Conservation (phyloP, 306 rosid species). For the Betula pendula region DNA sequence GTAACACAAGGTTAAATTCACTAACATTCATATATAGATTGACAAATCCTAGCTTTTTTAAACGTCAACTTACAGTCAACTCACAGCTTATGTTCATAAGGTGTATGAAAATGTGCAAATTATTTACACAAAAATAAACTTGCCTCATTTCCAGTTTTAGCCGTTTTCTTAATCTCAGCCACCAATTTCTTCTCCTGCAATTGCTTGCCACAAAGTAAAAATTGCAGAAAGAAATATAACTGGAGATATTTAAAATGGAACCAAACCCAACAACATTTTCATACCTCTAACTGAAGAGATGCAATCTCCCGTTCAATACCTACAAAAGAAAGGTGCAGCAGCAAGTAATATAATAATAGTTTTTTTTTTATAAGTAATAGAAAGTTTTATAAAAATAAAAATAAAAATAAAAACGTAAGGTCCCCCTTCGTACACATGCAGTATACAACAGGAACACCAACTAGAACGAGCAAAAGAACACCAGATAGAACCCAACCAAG, state of each 20-base stretch:
- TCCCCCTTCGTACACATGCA: too few species aligned
- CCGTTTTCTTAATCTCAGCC: slow-evolving; percentile 85
- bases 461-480: too few species aligned
- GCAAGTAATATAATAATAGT: background rate
- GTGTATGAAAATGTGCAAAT: slow-evolving; percentile 9
- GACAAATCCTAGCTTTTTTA: background rate
- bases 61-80: background rate
- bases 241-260: slow-evolving; percentile 17
- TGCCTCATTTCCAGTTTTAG: slow-evolving; percentile 96
- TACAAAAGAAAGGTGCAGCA: slow-evolving; percentile 19
- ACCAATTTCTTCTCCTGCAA: slow-evolving; percentile 87
- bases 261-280: slow-evolving; percentile 10
- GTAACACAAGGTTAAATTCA: background rate
- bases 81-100: background rate
- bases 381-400: too few species aligned
- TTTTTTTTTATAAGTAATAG: too few species aligned
- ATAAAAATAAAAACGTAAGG: too few species aligned
- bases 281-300: slow-evolving; percentile 91
- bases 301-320: slow-evolving; percentile 93
- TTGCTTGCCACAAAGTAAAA: slow-evolving; percentile 21
- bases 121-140: slow-evolving; percentile 14
- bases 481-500: too few species aligned
- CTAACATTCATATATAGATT: background rate
- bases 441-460: too few species aligned
- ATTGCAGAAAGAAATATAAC: slow-evolving; percentile 15